Conservation (phyloP, 805 yeast genomes). For the Pichia pseudocactophila region DNA sequence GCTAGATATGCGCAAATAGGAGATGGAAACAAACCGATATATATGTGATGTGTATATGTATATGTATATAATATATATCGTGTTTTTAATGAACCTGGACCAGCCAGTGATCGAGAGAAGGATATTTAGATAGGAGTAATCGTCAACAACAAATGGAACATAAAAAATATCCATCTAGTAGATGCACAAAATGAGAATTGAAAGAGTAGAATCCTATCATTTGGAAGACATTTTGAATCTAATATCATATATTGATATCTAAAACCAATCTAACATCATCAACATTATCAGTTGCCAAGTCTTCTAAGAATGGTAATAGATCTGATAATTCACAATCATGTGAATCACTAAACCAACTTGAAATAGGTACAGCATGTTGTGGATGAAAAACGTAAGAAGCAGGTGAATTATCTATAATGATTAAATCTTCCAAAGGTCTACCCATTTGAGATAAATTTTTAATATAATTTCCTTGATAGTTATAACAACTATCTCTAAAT, state of each 20-base stretch:
- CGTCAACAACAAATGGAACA: too few relatives aligned
- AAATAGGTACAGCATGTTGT: constrained; percentile 93
- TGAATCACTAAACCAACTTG: constrained; percentile 96
- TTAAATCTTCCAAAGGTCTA: constrained; percentile 74
- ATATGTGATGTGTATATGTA: too few relatives aligned
- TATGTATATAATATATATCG: too few relatives aligned
- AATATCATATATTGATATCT: constrained; percentile 45
- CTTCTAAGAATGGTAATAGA: constrained; percentile 83
- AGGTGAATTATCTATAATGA: constrained; percentile 94
- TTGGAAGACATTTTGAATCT: too few relatives aligned
- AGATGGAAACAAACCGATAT: too few relatives aligned
- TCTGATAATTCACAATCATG: constrained; percentile 95
- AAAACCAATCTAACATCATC: constrained; percentile 80
- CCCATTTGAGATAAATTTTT: constrained; percentile 93
- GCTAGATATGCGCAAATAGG: too few relatives aligned
- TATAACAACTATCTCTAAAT: constrained; percentile 90
- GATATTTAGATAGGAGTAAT: background rate
- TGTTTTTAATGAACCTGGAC: too few relatives aligned
- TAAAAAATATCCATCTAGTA: too few relatives aligned
- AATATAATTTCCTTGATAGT: constrained; percentile 89
- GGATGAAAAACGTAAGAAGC: constrained; percentile 98
- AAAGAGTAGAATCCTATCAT: too few relatives aligned
- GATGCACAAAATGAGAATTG: background rate
- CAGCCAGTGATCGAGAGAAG: background rate
- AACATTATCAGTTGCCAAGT: constrained; percentile 61